A percentile compares a stretch with the other conserved stretches of the same genome.
phyloP scores from a whole-genome alignment of 768 basidiomycete genomes.

The Calocera cornea region DNA sequence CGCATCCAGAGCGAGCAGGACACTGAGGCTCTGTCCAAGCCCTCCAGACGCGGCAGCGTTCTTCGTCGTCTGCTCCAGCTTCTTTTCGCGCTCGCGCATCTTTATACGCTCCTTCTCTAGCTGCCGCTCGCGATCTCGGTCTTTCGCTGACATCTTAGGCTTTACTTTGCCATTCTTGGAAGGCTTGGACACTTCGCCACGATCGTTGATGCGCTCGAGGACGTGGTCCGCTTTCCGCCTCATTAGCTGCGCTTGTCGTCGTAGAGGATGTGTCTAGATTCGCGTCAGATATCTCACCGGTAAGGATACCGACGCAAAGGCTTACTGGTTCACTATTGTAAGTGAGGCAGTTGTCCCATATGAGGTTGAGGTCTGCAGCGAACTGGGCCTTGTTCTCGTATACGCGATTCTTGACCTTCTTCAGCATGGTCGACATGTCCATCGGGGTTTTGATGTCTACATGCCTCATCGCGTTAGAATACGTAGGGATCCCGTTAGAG shows the following conservation, averaged over 20 bases:
- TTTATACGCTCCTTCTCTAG: slow-evolving; percentile 11
- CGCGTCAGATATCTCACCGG: neutral
- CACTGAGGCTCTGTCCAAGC: slow-evolving; percentile 4
- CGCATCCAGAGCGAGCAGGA: slow-evolving; percentile 11
- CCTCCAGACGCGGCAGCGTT: neutral
- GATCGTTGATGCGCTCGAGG: slow-evolving; percentile 78
- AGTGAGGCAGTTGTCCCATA: slow-evolving; percentile 88
- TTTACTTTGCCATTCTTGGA: slow-evolving; percentile 14
- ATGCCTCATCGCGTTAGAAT: neutral
- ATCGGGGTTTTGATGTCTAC: slow-evolving; percentile 87
- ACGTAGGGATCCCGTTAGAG: slow-evolving; percentile 4
- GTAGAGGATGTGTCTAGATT: slow-evolving; percentile 71
- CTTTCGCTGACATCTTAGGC: slow-evolving; percentile 5
- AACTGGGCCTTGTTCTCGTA: slow-evolving; percentile 94
- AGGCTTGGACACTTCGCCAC: slow-evolving; percentile 37
- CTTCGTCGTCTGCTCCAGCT: neutral
- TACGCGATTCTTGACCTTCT: slow-evolving; percentile 79
- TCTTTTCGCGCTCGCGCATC: slow-evolving; percentile 2
- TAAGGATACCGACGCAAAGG: slow-evolving; percentile 12
- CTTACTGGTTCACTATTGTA: slow-evolving; percentile 86
- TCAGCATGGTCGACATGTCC: slow-evolving; percentile 87
- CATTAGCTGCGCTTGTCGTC: slow-evolving; percentile 66
- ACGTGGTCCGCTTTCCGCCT: slow-evolving; percentile 74
- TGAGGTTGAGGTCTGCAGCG: slow-evolving; percentile 84
- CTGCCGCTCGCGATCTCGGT: slow-evolving; percentile 5